Evolutionary conservation across 495 filamentous ascomycete species (phyloP).

Genomic region (Penicillium bialowiezense): DNA sequence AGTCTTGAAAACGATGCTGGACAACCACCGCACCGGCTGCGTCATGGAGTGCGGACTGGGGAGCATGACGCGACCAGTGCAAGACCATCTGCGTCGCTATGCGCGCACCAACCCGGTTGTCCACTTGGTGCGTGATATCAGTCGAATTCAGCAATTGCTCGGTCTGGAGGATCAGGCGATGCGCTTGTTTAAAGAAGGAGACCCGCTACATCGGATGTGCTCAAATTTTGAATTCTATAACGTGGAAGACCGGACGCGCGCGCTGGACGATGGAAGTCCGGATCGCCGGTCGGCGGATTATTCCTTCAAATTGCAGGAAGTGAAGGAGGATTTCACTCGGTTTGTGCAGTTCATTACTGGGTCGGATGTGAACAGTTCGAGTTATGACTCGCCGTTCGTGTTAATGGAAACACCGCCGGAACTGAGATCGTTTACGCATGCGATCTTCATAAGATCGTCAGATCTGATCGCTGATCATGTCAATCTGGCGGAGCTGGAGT

Average conservation of each 20-base stretch:
- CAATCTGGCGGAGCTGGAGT: constrained; percentile 62
- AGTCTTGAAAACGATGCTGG: constrained; percentile 65
- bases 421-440: constrained; percentile 62
- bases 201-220: constrained; percentile 59
- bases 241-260: constrained; percentile 47
- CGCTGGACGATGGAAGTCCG: constrained; percentile 29
- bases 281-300: constrained; percentile 50
- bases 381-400: constrained; percentile 70
- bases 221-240: constrained; percentile 84
- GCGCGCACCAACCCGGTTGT: constrained; percentile 68
- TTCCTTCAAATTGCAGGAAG: constrained; percentile 68
- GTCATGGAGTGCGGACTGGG: constrained; percentile 71
- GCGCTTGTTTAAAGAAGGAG: constrained; percentile 48
- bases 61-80: constrained; percentile 54
- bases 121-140: constrained; percentile 67
- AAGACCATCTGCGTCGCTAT: constrained; percentile 56
- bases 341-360: constrained; percentile 68
- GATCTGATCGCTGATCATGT: constrained; percentile 52
- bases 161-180: constrained; percentile 55
- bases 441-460: constrained; percentile 61
- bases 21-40: constrained; percentile 58
- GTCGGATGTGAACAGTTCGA: constrained; percentile 48
- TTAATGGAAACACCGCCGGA: constrained; percentile 66
- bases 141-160: constrained; percentile 63
- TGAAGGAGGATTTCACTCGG: constrained; percentile 69